Evolutionary conservation across 805 yeast species (phyloP), one percentile per base, ranked within the genome.

Genomic region (Sporopachydermia lactativora): DNA sequence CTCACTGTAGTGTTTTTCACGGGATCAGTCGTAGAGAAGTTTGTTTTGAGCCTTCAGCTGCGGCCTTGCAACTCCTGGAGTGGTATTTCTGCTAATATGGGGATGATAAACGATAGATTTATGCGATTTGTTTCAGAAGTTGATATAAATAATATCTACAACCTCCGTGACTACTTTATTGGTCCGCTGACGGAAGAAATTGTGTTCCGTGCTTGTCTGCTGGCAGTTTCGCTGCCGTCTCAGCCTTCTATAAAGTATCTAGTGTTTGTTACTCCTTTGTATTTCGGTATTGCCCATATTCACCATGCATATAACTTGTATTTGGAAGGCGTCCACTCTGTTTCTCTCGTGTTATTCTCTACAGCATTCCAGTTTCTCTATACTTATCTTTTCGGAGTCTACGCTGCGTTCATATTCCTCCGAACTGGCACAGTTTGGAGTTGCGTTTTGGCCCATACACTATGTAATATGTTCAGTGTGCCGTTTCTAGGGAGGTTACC

Each of bases 121-220:
- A 8, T 24, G n/a, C 13, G 13, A 24, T 24, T 24, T 24, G 31
- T 24, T 24, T n/a, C 8, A 8, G 13, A 3, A 1, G 44, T 47
- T 1, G 52, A 48, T 17, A 49, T 61, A 16, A 11, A 34, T 5
- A 55, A 60, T 4, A 43, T 71, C 3, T 54, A 57, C 17, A 74
- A 75, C 1, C 24, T 74, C 17, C 57, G 92, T 43, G 76, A 79
- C 52, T 64, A 73, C 38, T 42, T 81, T 0, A 61, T 79, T 34
- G 95, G 86, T 0, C 95, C 95, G 3, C 38, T 78, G 2, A 75
- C 89, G 0, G 95, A 84, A 53, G 95, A 84, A 52, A 46, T 82
- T 18, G 69, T 81, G 1, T 84, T 76, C 52, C 63, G 94, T 2
- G 64, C 78, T 0, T 52, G 66, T 47, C 43, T 70, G 45, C 43